Evolutionary conservation across 1,284 basidiomycete genomes (phyloP).

Genomic region (Ceratobasidium sp.): DNA sequence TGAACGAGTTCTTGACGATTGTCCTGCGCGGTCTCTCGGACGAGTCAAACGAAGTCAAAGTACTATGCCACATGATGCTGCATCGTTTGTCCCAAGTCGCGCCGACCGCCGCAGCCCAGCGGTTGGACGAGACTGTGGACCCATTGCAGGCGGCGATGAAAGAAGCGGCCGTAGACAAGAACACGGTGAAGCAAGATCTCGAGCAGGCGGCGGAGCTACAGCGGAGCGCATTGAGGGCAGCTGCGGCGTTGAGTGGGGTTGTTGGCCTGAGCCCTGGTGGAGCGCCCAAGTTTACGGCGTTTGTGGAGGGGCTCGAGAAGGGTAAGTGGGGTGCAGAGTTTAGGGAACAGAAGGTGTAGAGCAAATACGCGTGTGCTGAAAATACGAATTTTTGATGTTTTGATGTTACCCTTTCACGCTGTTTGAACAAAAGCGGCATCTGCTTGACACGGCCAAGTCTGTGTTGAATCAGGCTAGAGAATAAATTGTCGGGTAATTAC

Average conservation of each 20-base stretch:
- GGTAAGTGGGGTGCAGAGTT: slow-evolving; percentile 72
- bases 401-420: not conserved
- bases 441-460: slow-evolving; percentile 48
- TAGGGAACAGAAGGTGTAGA: slow-evolving; percentile 58
- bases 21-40: slow-evolving; percentile 87
- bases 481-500: too few relatives aligned
- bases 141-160: slow-evolving; percentile 89
- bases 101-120: slow-evolving; percentile 78
- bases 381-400: not conserved
- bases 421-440: not conserved
- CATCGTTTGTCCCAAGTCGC: slow-evolving; percentile 88
- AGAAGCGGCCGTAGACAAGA: slow-evolving; percentile 86
- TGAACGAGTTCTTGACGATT: slow-evolving; percentile 81
- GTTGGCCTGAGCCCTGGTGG: slow-evolving; percentile 57
- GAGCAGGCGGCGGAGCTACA: slow-evolving; percentile 93
- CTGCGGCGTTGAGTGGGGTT: slow-evolving; percentile 82
- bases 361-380: not conserved
- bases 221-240: slow-evolving; percentile 82
- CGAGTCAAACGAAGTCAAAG: slow-evolving; percentile 95
- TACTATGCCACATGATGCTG: slow-evolving; percentile 93
- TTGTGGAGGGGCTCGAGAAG: slow-evolving; percentile 73
- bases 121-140: slow-evolving; percentile 85
- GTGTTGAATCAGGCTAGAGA: too few relatives aligned
- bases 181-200: slow-evolving; percentile 96
- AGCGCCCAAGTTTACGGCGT: slow-evolving; percentile 73